Evolutionary conservation across 805 yeast species (phyloP).

Genomic region (Saccharomycopsis fibuligera): DNA sequence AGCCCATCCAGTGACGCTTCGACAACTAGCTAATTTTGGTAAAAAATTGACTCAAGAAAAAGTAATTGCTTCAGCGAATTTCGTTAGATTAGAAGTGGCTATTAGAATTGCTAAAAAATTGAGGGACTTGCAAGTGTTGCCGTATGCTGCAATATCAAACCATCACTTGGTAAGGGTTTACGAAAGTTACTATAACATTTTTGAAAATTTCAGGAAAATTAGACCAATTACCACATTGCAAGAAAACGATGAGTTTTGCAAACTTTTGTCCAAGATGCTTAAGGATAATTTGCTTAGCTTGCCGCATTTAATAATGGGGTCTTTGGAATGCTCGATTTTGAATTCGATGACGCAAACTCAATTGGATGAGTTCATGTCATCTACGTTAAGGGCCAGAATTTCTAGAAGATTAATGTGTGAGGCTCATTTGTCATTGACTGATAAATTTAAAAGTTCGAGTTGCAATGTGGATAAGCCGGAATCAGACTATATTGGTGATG

Average conservation of each 20-base stretch:
- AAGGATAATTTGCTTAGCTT: conserved; percentile 72
- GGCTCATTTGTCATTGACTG: conserved; percentile 78
- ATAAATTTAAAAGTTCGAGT: conserved; percentile 43
- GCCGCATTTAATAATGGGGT: conserved; percentile 91
- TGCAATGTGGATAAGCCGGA: conserved; percentile 33
- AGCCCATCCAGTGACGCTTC: conserved; percentile 88
- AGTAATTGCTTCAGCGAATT: conserved; percentile 77
- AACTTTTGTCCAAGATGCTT: conserved; percentile 53
- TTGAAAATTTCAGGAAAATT: conserved; percentile 74
- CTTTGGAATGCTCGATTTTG: conserved; percentile 68
- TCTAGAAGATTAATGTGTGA: conserved; percentile 87
- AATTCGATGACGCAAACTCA: conserved; percentile 50
- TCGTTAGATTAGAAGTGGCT: conserved; percentile 80
- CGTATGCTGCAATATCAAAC: conserved; percentile 79
- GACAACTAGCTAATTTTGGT: conserved; percentile 88
- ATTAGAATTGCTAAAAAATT: conserved; percentile 77
- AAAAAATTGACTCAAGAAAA: conserved; percentile 69
- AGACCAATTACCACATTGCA: conserved; percentile 61
- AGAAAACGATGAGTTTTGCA: conserved; percentile 72
- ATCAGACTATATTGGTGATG: conserved; percentile 62
- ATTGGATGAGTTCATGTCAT: conserved; percentile 69
- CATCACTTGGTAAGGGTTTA: conserved; percentile 83
- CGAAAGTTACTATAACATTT: conserved; percentile 82
- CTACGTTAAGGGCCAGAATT: conserved; percentile 77
- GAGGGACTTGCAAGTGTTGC: conserved; percentile 71